These are phyloP conservation scores for Plasmodium inui DNA, from an alignment of 169 alveolate species.

Conservation along the genomic window DNA sequence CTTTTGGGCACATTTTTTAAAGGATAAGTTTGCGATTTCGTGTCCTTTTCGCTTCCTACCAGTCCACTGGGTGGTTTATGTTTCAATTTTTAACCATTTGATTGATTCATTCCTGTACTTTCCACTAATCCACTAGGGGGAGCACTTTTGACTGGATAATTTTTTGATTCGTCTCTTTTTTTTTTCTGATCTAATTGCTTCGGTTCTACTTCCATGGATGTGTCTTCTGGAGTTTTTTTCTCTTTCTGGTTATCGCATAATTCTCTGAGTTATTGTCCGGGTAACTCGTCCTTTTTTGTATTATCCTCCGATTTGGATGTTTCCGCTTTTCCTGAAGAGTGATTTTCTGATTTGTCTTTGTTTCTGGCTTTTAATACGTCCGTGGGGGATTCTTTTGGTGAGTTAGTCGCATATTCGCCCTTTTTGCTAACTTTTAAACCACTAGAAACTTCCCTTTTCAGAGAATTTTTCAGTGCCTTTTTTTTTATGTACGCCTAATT, in stretches of 20 bases:
- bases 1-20: not conserved
- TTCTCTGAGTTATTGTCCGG: not conserved
- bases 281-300: no score
- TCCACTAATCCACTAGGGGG: slow-evolving; percentile 12
- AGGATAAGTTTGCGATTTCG: not conserved
- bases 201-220: not conserved
- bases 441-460: not conserved
- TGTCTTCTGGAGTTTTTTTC: not conserved
- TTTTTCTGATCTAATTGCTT: not conserved
- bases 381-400: not conserved
- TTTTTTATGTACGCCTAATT: not conserved
- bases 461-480: not conserved
- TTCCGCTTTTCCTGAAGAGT: not conserved
- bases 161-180: not conserved
- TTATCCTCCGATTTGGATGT: not conserved
- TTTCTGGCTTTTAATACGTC: not conserved
- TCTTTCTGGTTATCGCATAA: not conserved
- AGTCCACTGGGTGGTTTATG: not conserved
- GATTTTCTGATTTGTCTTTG: not conserved
- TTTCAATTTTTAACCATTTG: not conserved
- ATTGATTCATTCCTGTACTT: not conserved
- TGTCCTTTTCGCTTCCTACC: not conserved
- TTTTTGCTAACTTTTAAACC: not conserved
- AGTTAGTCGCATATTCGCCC: not conserved
- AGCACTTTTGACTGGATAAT: not conserved